These are phyloP conservation scores for Phanerodontia chrysosporium DNA, from an alignment of 768 basidiomycete species.

Conservation along the genomic window DNA sequence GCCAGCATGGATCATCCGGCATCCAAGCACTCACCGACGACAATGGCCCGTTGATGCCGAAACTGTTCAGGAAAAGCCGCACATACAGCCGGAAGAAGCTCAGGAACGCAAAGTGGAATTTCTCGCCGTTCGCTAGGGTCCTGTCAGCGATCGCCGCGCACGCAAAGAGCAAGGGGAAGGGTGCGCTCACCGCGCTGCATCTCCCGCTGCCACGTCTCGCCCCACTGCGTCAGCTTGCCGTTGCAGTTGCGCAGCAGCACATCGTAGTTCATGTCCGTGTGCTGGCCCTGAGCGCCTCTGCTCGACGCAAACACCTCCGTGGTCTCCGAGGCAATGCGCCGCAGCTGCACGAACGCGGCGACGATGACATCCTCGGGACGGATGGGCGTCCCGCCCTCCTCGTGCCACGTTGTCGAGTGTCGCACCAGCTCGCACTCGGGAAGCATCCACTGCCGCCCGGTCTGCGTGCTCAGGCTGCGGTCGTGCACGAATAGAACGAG, in stretches of 20 bases:
- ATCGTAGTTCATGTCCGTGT: slow-evolving; percentile 70
- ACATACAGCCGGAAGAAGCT: slow-evolving; percentile 75
- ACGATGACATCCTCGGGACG: slow-evolving; percentile 83
- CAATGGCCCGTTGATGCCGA: slow-evolving; percentile 68
- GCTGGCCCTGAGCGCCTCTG: slow-evolving; percentile 38
- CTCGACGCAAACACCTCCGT: slow-evolving; percentile 66
- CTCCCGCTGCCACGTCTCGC: slow-evolving; percentile 64
- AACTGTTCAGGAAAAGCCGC: slow-evolving; percentile 78
- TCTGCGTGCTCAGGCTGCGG: slow-evolving; percentile 81
- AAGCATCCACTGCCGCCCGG: slow-evolving; percentile 85
- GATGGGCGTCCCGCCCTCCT: slow-evolving; percentile 42
- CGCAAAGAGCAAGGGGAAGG: slow-evolving; percentile 3
- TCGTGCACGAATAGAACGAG: slow-evolving; percentile 85
- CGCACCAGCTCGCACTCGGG: slow-evolving; percentile 80
- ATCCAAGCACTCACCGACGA: slow-evolving; percentile 39
- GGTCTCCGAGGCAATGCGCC: slow-evolving; percentile 59
- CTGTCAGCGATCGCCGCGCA: neutral
- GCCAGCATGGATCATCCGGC: neutral
- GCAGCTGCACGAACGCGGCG: slow-evolving; percentile 70
- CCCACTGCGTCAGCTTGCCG: slow-evolving; percentile 67
- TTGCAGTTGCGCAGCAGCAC: slow-evolving; percentile 71
- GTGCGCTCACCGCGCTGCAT: slow-evolving; percentile 45
- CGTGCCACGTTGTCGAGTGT: slow-evolving; percentile 68
- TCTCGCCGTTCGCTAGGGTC: slow-evolving; percentile 58
- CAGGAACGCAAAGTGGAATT: slow-evolving; percentile 74